Percentiles rank a stretch among this genome's conserved stretches.
These are phyloP conservation scores for Sphenostylis stenocarpa DNA, from an alignment of 306 rosid genomes.

Conservation along the genomic window DNA sequence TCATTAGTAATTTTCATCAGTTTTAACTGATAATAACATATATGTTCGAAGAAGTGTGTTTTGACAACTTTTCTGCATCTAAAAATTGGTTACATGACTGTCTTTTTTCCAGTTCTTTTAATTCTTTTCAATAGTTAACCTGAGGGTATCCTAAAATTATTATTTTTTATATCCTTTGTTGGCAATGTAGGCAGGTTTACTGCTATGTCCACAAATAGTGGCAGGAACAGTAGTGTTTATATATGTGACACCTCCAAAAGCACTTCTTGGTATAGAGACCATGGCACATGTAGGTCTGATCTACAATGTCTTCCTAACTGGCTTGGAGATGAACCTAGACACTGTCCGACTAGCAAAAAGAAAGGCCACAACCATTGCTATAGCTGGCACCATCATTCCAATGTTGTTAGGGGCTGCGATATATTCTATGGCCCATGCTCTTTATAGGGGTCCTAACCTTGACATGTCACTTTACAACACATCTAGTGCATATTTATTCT, in stretches of 20 bases:
- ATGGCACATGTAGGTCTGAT: constrained; percentile 32
- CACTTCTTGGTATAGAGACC: constrained; percentile 2
- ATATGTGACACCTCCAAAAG: neutral
- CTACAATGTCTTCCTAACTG: constrained; percentile 40
- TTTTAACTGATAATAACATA: neutral
- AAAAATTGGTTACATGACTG: too few relatives aligned
- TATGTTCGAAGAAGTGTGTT: too few relatives aligned
- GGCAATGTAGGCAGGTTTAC: constrained; percentile 18
- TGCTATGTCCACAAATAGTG: neutral
- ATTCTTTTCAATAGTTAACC: too few relatives aligned
- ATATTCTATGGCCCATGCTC: neutral
- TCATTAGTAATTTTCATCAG: neutral
- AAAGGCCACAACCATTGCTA: constrained; percentile 35
- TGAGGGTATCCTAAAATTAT: too few relatives aligned
- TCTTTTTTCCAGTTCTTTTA: too few relatives aligned
- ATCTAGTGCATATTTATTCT: constrained; percentile 9
- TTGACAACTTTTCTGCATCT: too few relatives aligned
- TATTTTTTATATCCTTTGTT: neutral
- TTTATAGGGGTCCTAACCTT: neutral
- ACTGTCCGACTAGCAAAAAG: constrained; percentile 2
- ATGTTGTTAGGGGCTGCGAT: constrained; percentile 21
- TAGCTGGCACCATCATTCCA: constrained; percentile 35
- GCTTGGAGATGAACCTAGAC: constrained; percentile 44
- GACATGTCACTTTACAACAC: neutral
- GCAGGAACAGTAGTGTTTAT: accelerated